Evolutionary conservation across 352 stramenopile species (phyloP).

Genomic region (Phytophthora ohioensis): DNA sequence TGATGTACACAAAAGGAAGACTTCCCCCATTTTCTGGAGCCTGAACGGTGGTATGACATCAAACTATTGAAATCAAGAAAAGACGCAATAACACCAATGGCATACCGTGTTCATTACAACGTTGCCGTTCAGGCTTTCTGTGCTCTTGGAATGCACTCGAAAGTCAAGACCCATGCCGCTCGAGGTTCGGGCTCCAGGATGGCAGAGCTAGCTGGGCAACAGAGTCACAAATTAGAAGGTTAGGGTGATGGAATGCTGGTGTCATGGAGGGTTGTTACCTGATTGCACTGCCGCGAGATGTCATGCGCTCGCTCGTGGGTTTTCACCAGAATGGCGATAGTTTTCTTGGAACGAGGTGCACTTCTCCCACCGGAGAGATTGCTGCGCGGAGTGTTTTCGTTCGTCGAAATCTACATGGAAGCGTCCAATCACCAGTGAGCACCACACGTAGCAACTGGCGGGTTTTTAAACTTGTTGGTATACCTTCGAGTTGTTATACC

Average conservation of each 20-base stretch:
- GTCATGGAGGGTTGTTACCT: background rate
- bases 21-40: background rate
- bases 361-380: background rate
- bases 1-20: constrained; percentile 1
- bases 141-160: background rate
- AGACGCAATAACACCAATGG: background rate
- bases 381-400: background rate
- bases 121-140: background rate
- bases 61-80: background rate
- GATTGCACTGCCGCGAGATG: background rate
- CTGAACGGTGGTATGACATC: background rate
- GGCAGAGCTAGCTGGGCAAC: background rate
- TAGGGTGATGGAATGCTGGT: background rate
- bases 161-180: background rate
- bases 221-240: background rate
- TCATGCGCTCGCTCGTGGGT: background rate
- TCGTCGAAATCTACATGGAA: background rate
- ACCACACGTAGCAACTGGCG: background rate
- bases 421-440: background rate
- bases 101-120: background rate
- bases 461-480: background rate
- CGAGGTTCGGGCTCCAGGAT: background rate
- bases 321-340: background rate
- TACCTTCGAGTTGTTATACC: background rate
- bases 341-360: background rate